A percentile compares a stretch with the other conserved stretches of the same genome.
Evolutionary conservation across 2,329 filamentous ascomycete genomes (phyloP).

Genomic region (Aspergillus vadensis): DNA sequence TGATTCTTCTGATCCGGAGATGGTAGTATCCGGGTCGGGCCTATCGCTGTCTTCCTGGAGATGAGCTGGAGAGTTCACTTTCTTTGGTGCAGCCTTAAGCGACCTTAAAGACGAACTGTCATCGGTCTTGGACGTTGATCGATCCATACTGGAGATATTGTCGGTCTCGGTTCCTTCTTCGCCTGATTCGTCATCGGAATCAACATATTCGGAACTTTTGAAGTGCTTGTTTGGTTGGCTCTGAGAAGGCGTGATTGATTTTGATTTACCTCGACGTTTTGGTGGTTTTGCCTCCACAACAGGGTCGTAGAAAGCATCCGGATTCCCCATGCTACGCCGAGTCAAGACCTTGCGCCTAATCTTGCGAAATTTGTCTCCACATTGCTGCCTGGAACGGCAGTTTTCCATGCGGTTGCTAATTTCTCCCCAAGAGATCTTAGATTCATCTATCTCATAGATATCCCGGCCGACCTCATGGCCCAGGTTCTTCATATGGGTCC

Average conservation of each 20-base stretch:
- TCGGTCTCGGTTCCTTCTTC: not conserved
- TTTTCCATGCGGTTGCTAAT: slow-evolving; percentile 35
- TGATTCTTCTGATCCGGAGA: too few species aligned
- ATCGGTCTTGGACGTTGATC: not conserved
- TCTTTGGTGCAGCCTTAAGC: not conserved
- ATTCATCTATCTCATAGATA: slow-evolving; percentile 41
- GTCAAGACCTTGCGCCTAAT: slow-evolving; percentile 25
- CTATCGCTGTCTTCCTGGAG: too few species aligned
- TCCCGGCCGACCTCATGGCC: slow-evolving; percentile 34
- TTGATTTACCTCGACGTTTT: not conserved
- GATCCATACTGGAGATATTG: not conserved
- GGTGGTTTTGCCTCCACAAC: slow-evolving; percentile 7
- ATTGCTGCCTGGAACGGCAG: slow-evolving; percentile 41
- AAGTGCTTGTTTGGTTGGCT: not conserved
- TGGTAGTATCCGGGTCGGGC: too few species aligned
- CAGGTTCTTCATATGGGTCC: slow-evolving; percentile 21
- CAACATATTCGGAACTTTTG: slow-evolving; percentile 13
- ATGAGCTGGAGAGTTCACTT: too few species aligned
- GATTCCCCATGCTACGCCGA: slow-evolving; percentile 24
- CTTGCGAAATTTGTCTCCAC: slow-evolving; percentile 45
- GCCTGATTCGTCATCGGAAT: slow-evolving; percentile 13
- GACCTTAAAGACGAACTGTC: not conserved
- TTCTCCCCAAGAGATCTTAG: slow-evolving; percentile 33
- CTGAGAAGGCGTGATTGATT: not conserved
- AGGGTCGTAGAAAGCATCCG: slow-evolving; percentile 31